Conservation (phyloP, 1,284 basidiomycete species). For the Rhodotorula glutinis region DNA sequence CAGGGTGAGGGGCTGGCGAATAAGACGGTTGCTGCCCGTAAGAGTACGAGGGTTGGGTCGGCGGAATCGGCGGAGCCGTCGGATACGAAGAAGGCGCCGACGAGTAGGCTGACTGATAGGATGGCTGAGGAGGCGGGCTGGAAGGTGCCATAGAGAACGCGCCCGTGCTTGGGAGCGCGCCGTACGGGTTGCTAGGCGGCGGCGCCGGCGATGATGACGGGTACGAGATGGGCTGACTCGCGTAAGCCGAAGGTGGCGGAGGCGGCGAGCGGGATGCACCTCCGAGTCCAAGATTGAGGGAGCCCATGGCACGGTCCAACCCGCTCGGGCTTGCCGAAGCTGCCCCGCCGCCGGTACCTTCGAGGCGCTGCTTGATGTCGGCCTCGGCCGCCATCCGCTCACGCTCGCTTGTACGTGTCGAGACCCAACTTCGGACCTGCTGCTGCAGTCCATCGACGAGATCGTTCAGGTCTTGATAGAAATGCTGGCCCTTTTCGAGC, state of each 20-base stretch:
- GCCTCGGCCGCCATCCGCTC: constrained; percentile 65
- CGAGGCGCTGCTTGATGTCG: constrained; percentile 65
- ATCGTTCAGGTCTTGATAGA: constrained; percentile 77
- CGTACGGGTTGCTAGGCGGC: constrained; percentile 11
- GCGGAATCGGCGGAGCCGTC: constrained; percentile 22
- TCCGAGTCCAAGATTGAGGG: constrained; percentile 39
- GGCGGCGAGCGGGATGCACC: constrained; percentile 9
- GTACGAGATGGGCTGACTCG: constrained; percentile 28
- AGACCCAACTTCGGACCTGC: constrained; percentile 64
- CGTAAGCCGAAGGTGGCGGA: constrained; percentile 20
- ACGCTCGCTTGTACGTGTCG: constrained; percentile 66
- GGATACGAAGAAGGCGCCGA: constrained; percentile 4
- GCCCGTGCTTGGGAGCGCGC: constrained; percentile 16
- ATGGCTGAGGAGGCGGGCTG: too few relatives aligned
- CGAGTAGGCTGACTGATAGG: too few relatives aligned
- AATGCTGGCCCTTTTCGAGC: constrained; percentile 79
- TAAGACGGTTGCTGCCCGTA: constrained; percentile 49
- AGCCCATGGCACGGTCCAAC: constrained; percentile 43
- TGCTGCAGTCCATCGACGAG: constrained; percentile 61
- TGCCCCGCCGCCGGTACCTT: constrained; percentile 42
- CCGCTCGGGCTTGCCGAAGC: constrained; percentile 7
- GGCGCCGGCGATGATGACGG: constrained; percentile 11
- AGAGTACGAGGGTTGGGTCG: constrained; percentile 47
- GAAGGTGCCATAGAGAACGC: constrained; percentile 11
- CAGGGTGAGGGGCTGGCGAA: constrained; percentile 5